phyloP scores from a whole-genome alignment of 257 asterid genomes.

The Ballota nigra region DNA sequence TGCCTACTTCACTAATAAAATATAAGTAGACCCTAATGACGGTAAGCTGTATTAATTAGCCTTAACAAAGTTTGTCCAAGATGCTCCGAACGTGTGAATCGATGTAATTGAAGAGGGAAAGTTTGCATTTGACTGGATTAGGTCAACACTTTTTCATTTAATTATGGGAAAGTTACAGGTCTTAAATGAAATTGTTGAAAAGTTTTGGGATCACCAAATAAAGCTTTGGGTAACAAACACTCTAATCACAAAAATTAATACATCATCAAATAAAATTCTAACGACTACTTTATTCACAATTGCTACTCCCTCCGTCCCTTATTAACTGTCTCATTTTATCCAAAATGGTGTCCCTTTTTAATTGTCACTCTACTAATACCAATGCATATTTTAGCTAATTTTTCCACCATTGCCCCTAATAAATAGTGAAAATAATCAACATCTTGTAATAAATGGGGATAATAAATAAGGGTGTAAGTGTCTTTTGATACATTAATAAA shows the following conservation, averaged over 20 bases:
- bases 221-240: not conserved
- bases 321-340: too few relatives aligned
- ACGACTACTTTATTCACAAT: not conserved
- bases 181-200: not conserved
- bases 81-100: not conserved
- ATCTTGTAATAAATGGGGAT: too few relatives aligned
- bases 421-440: too few relatives aligned
- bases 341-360: too few relatives aligned
- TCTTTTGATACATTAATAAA: too few relatives aligned
- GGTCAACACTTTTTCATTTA: not conserved
- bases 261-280: too few relatives aligned
- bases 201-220: not conserved
- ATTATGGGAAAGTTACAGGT: not conserved
- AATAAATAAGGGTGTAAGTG: too few relatives aligned
- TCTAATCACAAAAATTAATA: not conserved
- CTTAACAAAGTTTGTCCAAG: not conserved
- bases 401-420: too few relatives aligned
- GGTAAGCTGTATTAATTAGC: constrained; percentile 1
- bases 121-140: not conserved
- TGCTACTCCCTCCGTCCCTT: too few relatives aligned
- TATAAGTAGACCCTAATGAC: constrained; percentile 13
- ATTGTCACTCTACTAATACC: too few relatives aligned
- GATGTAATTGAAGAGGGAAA: not conserved
- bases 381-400: too few relatives aligned
- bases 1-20: not conserved